Conservation (phyloP, 176 grass and related monocot genomes). For the Carex parvula region DNA sequence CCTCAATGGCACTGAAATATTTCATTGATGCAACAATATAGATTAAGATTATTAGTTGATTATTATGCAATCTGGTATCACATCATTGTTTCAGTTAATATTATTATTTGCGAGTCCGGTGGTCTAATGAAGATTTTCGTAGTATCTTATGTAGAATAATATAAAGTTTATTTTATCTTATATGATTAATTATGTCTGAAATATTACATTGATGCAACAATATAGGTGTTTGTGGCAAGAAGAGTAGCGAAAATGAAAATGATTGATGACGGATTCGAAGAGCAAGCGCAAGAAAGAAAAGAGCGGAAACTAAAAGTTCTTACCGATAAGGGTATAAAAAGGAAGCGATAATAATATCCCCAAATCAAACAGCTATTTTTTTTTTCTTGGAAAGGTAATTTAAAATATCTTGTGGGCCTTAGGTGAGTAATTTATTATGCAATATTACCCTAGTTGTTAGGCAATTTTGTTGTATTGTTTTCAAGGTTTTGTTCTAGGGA, state of each 20-base stretch:
- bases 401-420: not conserved
- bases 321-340: constrained; percentile 53
- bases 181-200: not conserved
- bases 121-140: not conserved
- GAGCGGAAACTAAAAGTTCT: constrained; percentile 61
- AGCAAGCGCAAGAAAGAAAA: constrained; percentile 59
- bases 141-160: not conserved
- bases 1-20: too few species aligned
- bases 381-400: not conserved
- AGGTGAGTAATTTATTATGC: not conserved
- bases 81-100: not conserved
- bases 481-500: not conserved
- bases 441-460: not conserved
- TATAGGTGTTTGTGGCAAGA: constrained; percentile 76
- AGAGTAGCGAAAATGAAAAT: constrained; percentile 69
- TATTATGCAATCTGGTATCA: not conserved
- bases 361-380: not conserved
- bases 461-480: constrained; percentile 1
- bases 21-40: too few species aligned
- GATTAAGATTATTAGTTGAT: not conserved
- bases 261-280: constrained; percentile 76
- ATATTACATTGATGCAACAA: not conserved
- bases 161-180: not conserved
- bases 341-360: constrained; percentile 10
- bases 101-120: not conserved